Evolutionary conservation across 1,139 yeast species (phyloP).

Genomic region (Debaryomyces udenii): DNA sequence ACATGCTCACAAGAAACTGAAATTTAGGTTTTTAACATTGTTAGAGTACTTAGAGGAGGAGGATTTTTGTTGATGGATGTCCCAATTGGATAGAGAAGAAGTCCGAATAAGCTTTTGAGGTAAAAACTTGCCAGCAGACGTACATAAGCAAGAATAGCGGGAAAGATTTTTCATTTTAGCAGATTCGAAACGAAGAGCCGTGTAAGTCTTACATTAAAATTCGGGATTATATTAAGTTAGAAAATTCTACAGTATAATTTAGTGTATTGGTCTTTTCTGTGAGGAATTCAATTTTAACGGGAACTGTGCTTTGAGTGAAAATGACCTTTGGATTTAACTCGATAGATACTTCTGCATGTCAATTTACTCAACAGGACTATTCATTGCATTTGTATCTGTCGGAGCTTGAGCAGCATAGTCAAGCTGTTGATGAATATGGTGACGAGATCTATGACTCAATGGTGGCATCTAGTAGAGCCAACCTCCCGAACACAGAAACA

Average conservation of each 20-base stretch:
- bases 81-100: conserved; percentile 1
- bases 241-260: too few species aligned
- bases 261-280: neutral
- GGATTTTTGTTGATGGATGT: neutral
- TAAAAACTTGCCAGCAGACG: too few species aligned
- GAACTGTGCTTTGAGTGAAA: conserved; percentile 1
- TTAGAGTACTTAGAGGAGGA: too few species aligned
- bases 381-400: conserved; percentile 52
- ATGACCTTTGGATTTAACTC: conserved; percentile 6
- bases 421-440: conserved; percentile 53
- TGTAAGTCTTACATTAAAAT: too few species aligned
- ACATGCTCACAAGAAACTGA: too few species aligned
- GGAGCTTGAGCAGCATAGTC: conserved; percentile 53
- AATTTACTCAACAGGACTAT: conserved; percentile 43
- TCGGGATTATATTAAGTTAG: too few species aligned
- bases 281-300: conserved; percentile 3
- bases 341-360: neutral
- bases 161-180: neutral
- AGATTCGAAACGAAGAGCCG: too few species aligned
- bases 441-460: conserved; percentile 51
- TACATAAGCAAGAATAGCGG: neutral
- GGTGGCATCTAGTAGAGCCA: conserved; percentile 30
- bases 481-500: conserved; percentile 55
- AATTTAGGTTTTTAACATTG: too few species aligned
- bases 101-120: neutral